A percentile compares a stretch with the other conserved stretches of the same genome.
Conservation (phyloP, 2,329 filamentous ascomycete genomes). For the Hypoxylon sp. region DNA sequence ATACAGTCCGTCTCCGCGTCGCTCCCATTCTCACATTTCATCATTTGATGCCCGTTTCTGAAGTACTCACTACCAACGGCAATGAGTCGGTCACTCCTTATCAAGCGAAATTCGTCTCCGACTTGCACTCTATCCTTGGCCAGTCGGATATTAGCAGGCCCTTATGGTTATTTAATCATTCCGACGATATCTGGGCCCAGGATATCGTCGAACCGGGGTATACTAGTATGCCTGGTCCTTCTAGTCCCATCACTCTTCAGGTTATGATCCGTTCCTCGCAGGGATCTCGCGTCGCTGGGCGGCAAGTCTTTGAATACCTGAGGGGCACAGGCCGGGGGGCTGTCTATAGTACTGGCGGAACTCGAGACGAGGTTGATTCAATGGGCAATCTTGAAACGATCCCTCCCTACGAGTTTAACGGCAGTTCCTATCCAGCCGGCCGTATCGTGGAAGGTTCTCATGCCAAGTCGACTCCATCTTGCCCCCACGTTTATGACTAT, state of each 20-base stretch:
- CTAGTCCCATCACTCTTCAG: constrained; percentile 10
- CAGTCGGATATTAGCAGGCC: constrained; percentile 9
- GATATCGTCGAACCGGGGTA: constrained; percentile 56
- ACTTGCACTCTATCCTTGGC: neutral
- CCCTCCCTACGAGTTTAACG: constrained; percentile 50
- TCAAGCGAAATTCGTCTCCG: constrained; percentile 9
- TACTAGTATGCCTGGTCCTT: constrained; percentile 37
- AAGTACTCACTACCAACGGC: constrained; percentile 16
- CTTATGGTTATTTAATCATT: constrained; percentile 38
- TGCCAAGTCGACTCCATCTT: neutral
- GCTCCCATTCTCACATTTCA: constrained; percentile 19
- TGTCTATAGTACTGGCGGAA: constrained; percentile 42
- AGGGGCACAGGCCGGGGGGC: constrained; percentile 47
- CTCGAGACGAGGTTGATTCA: constrained; percentile 8
- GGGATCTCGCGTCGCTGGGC: constrained; percentile 45
- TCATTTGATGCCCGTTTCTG: constrained; percentile 18
- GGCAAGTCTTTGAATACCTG: constrained; percentile 51
- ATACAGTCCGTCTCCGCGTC: constrained; percentile 19
- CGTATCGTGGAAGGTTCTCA: constrained; percentile 12
- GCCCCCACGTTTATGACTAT: constrained; percentile 2
- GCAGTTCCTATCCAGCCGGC: constrained; percentile 42
- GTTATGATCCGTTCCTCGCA: constrained; percentile 52
- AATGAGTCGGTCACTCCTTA: constrained; percentile 3
- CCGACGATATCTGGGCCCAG: constrained; percentile 54
- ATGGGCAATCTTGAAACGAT: constrained; percentile 55